A percentile compares a stretch with the other conserved stretches of the same genome.
These are phyloP conservation scores for Suillus bovinus DNA, from an alignment of 768 basidiomycete genomes.

Conservation along the genomic window DNA sequence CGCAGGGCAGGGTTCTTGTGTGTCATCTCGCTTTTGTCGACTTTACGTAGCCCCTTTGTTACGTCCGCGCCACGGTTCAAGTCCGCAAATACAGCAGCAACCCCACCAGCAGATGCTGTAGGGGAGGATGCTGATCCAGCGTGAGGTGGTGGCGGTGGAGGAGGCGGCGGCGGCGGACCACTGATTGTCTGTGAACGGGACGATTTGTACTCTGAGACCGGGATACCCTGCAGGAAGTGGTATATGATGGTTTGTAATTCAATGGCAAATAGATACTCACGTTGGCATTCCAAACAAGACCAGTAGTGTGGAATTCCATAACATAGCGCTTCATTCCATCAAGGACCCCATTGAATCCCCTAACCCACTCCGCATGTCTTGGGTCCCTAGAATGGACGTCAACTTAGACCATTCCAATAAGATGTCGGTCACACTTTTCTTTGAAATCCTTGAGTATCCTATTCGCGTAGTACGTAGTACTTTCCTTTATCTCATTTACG, in stretches of 20 bases:
- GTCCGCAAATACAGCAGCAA: constrained; percentile 84
- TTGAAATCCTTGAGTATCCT: constrained; percentile 91
- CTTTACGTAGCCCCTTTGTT: constrained; percentile 89
- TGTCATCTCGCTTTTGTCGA: constrained; percentile 96
- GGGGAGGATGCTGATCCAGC: constrained; percentile 40
- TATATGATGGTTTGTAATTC: neutral
- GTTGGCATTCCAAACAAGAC: constrained; percentile 85
- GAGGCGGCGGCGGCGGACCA: constrained; percentile 53
- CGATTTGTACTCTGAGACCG: constrained; percentile 53
- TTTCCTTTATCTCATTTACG: constrained; percentile 83
- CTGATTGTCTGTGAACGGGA: constrained; percentile 32
- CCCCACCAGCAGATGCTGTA: constrained; percentile 52
- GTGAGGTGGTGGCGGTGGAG: constrained; percentile 49
- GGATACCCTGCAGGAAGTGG: constrained; percentile 47
- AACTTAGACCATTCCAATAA: constrained; percentile 10
- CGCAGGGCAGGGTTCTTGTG: constrained; percentile 96
- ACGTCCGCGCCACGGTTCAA: constrained; percentile 89
- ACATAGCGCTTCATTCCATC: constrained; percentile 84
- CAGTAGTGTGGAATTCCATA: constrained; percentile 82
- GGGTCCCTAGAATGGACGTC: constrained; percentile 59
- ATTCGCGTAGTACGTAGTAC: constrained; percentile 86
- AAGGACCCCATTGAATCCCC: constrained; percentile 63
- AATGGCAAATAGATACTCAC: constrained; percentile 38
- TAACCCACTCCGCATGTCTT: constrained; percentile 89
- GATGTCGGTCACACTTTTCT: constrained; percentile 66